A percentile compares a stretch with the other conserved stretches of the same genome.
Conservation (phyloP, 164 flowering plant genomes). For the Tetracentron sinense region DNA sequence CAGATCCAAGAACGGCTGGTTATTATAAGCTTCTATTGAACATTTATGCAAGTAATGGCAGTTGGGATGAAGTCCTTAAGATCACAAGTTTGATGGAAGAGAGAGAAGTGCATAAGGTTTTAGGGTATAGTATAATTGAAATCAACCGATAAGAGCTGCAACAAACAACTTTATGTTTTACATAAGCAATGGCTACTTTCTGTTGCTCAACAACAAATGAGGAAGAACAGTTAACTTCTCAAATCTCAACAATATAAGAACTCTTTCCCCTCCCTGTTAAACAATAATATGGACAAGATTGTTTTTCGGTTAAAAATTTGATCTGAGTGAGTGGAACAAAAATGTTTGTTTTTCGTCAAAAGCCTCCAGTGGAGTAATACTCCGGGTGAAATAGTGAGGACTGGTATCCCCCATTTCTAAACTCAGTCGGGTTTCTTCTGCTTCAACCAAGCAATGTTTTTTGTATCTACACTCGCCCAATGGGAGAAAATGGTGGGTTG, state of each 20-base stretch:
- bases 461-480: constrained; percentile 49
- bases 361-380: not conserved
- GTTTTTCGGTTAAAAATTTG: not conserved
- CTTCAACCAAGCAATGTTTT: not conserved
- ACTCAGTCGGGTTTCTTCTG: not conserved
- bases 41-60: too few relatives aligned
- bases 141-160: not conserved
- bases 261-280: constrained; percentile 5
- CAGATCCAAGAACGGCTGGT: constrained; percentile 9
- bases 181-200: not conserved
- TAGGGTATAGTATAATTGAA: constrained; percentile 1
- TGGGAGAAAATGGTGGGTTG: constrained; percentile 83
- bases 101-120: too few relatives aligned
- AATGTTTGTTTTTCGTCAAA: too few relatives aligned
- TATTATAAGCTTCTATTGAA: constrained; percentile 4
- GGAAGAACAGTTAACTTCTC: not conserved
- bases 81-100: too few relatives aligned
- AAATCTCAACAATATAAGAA: not conserved
- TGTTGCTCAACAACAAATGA: not conserved
- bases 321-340: too few relatives aligned
- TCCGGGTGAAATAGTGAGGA: not conserved
- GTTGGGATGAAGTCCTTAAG: too few relatives aligned
- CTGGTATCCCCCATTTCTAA: not conserved
- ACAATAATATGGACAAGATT: constrained; percentile 27
- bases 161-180: not conserved